Evolutionary conservation across 495 filamentous ascomycete genomes (phyloP).

Genomic region (Lindgomyces ingoldianus): DNA sequence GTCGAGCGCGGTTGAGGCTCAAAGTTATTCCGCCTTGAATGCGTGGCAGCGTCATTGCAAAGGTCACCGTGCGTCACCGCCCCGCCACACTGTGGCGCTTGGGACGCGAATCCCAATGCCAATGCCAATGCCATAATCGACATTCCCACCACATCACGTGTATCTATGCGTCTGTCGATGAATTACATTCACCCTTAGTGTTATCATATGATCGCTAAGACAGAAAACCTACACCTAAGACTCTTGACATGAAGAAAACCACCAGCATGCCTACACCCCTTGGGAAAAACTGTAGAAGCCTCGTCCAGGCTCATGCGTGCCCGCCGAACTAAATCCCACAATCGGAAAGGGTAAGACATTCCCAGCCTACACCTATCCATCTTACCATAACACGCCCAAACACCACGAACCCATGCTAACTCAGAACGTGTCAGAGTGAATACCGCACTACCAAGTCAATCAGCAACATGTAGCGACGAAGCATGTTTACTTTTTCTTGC

Average conservation of each 20-base stretch:
- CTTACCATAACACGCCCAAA: constrained; percentile 14
- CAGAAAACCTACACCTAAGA: neutral
- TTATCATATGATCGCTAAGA: neutral
- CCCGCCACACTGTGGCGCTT: neutral
- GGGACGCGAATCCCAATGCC: no score
- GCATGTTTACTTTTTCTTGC: constrained; percentile 40
- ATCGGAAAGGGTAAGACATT: neutral
- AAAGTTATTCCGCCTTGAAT: neutral
- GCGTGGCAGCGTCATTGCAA: constrained; percentile 4
- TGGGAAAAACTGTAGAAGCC: neutral
- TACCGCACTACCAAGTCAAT: neutral
- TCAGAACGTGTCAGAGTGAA: neutral
- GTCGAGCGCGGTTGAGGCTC: neutral
- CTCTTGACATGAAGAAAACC: neutral
- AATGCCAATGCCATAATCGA: no score
- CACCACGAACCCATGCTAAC: constrained; percentile 5
- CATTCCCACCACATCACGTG: neutral
- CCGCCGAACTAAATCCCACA: neutral
- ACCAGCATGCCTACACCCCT: neutral
- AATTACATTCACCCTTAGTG: neutral
- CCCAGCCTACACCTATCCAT: neutral
- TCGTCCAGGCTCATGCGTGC: neutral
- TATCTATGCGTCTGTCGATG: neutral
- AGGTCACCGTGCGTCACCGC: neutral
- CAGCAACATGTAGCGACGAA: neutral